A percentile compares a stretch with the other conserved stretches of the same genome.
These are phyloP conservation scores for Trichosporon asahii DNA, from an alignment of 1,284 basidiomycete species.

Conservation along the genomic window DNA sequence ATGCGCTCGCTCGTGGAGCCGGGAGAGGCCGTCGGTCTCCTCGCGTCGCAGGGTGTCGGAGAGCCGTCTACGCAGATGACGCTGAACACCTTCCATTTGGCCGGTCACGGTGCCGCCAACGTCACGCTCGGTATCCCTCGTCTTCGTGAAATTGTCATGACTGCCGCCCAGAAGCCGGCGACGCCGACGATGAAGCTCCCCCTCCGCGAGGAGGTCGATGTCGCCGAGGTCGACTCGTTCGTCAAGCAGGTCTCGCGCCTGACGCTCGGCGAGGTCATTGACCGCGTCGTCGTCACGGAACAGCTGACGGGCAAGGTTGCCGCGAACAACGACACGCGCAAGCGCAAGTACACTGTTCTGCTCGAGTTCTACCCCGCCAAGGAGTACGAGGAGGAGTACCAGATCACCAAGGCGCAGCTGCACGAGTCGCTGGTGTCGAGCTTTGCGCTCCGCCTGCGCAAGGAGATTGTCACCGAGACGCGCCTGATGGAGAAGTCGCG, in stretches of 20 bases:
- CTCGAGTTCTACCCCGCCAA: conserved; percentile 81
- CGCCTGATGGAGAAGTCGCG: conserved; percentile 79
- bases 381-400: conserved; percentile 84
- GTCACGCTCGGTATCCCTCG: conserved; percentile 99
- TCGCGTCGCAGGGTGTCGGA: conserved; percentile 98
- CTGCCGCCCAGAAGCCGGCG: conserved; percentile 91
- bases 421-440: conserved; percentile 68
- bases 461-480: conserved; percentile 82
- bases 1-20: conserved; percentile 92
- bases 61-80: conserved; percentile 99
- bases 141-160: conserved; percentile 98
- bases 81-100: conserved; percentile 99
- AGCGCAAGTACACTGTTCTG: conserved; percentile 76
- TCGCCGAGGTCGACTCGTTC: conserved; percentile 67
- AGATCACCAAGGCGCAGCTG: conserved; percentile 70
- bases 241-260: conserved; percentile 87
- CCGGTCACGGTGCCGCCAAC: conserved; percentile 97
- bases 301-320: conserved; percentile 64
- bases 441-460: conserved; percentile 80
- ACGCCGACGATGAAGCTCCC: conserved; percentile 98
- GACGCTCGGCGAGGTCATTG: conserved; percentile 83
- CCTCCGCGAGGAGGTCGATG: conserved; percentile 58
- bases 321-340: conserved; percentile 57
- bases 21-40: conserved; percentile 92
- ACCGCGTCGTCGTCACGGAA: conserved; percentile 80